Percentiles rank a stretch among this genome's conserved stretches.
Conservation (phyloP, 2,329 filamentous ascomycete genomes). For the Juglanconis sp. region DNA sequence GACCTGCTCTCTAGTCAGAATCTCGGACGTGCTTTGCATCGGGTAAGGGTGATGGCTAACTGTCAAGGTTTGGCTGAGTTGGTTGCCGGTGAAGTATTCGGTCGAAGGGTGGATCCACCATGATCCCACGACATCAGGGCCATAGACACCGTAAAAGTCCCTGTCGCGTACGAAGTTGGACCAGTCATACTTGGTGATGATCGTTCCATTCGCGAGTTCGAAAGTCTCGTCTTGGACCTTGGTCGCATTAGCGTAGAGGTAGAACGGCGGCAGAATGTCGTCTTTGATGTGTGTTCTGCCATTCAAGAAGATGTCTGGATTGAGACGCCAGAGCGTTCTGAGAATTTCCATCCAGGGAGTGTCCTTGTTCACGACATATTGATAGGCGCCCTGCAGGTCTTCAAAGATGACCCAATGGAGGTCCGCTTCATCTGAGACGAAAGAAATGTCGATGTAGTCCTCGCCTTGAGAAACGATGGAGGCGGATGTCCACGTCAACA, state of each 20-base stretch:
- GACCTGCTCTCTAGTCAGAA: slow-evolving; percentile 25
- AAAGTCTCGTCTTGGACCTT: slow-evolving; percentile 55
- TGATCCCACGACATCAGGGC: slow-evolving; percentile 40
- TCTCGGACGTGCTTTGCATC: not conserved
- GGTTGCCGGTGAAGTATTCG: slow-evolving; percentile 51
- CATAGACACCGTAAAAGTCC: slow-evolving; percentile 49
- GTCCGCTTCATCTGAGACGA: slow-evolving; percentile 44
- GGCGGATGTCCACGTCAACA: slow-evolving; percentile 46
- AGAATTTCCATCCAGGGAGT: slow-evolving; percentile 48
- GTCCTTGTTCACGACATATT: slow-evolving; percentile 50
- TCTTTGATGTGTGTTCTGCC: slow-evolving; percentile 44
- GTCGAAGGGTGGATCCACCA: slow-evolving; percentile 51
- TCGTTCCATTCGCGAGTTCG: slow-evolving; percentile 43
- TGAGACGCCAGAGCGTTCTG: slow-evolving; percentile 47
- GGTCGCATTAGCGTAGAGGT: slow-evolving; percentile 39
- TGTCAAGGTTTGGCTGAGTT: slow-evolving; percentile 50
- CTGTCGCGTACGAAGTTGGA: slow-evolving; percentile 31
- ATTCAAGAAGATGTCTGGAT: slow-evolving; percentile 44
- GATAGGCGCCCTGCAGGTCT: slow-evolving; percentile 49
- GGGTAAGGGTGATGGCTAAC: not conserved
- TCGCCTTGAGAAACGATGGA: slow-evolving; percentile 32
- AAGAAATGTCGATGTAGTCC: slow-evolving; percentile 43
- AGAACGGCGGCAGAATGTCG: slow-evolving; percentile 39
- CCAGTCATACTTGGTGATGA: slow-evolving; percentile 51
- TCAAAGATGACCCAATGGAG: slow-evolving; percentile 51